Conservation (phyloP, 352 stramenopile species). For the Globisporangium viniferum region DNA sequence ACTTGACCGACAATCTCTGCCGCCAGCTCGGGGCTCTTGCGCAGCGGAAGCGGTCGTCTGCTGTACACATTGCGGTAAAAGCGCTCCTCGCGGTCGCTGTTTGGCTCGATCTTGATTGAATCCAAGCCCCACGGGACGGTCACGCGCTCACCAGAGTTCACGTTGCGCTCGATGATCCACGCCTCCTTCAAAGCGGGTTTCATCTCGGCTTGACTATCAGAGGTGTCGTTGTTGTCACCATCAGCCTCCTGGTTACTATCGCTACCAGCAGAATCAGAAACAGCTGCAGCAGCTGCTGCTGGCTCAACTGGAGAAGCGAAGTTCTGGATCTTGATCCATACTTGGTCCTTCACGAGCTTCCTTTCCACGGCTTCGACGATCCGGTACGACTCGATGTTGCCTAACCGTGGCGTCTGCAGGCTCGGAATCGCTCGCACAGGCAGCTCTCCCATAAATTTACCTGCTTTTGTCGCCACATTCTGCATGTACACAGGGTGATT, state of each 20-base stretch:
- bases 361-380: conserved; percentile 57
- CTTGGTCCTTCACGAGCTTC: conserved; percentile 71
- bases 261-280: background rate
- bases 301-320: conserved; percentile 15
- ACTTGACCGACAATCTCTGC: conserved; percentile 58
- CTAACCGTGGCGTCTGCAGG: conserved; percentile 51
- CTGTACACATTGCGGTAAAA: conserved; percentile 76
- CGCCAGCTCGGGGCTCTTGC: conserved; percentile 36
- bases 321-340: conserved; percentile 55
- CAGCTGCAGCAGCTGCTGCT: conserved; percentile 8
- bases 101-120: conserved; percentile 27
- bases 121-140: conserved; percentile 49
- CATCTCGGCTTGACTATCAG: conserved; percentile 13
- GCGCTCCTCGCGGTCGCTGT: conserved; percentile 41
- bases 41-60: conserved; percentile 49
- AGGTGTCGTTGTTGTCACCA: conserved; percentile 14
- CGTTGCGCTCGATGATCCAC: conserved; percentile 78
- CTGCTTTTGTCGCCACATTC: conserved; percentile 52
- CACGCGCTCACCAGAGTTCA: conserved; percentile 62
- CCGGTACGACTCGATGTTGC: conserved; percentile 50
- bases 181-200: conserved; percentile 23
- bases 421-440: conserved; percentile 60
- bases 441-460: conserved; percentile 62
- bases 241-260: conserved; percentile 14
- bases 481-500: conserved; percentile 48